A percentile compares a stretch with the other conserved stretches of the same genome.
Evolutionary conservation across 805 yeast species (phyloP).

Genomic region (Zygosaccharomyces bisporus): DNA sequence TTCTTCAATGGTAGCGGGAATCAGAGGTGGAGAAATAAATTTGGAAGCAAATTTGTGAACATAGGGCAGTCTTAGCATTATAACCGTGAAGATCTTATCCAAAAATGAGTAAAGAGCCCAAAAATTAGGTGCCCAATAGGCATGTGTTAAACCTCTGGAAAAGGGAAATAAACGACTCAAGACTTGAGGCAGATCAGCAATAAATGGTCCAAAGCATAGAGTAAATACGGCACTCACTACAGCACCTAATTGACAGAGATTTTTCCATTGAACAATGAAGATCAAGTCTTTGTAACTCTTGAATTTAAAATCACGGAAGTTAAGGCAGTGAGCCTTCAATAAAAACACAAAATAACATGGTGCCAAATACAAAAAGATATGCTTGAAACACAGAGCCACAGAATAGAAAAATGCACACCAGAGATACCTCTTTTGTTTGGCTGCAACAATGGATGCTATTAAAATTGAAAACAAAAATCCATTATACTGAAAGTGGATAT

Average conservation of each 20-base stretch:
- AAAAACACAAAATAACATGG: constrained; percentile 87
- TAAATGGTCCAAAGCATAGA: constrained; percentile 77
- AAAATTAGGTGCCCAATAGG: constrained; percentile 97
- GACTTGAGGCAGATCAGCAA: constrained; percentile 61
- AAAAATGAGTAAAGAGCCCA: constrained; percentile 91
- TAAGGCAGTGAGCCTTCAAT: constrained; percentile 65
- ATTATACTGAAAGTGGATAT: constrained; percentile 95
- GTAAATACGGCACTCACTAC: constrained; percentile 60
- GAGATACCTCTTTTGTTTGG: constrained; percentile 54
- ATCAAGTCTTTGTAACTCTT: constrained; percentile 35
- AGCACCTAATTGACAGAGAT: constrained; percentile 57
- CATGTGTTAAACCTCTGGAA: constrained; percentile 92
- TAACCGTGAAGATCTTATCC: constrained; percentile 63
- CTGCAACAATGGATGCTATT: constrained; percentile 68
- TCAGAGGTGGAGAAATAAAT: constrained; percentile 34
- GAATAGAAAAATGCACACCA: constrained; percentile 68
- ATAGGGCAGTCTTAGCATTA: constrained; percentile 38
- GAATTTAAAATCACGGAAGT: constrained; percentile 36
- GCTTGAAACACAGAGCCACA: constrained; percentile 83
- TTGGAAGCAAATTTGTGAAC: constrained; percentile 42
- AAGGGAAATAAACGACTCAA: constrained; percentile 80
- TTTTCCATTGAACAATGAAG: constrained; percentile 48
- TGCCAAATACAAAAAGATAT: constrained; percentile 86
- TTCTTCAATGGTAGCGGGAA: constrained; percentile 31
- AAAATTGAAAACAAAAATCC: constrained; percentile 88